Conservation (phyloP, 2,329 filamentous ascomycete genomes). For the Stachybotrys chlorohalonatus region DNA sequence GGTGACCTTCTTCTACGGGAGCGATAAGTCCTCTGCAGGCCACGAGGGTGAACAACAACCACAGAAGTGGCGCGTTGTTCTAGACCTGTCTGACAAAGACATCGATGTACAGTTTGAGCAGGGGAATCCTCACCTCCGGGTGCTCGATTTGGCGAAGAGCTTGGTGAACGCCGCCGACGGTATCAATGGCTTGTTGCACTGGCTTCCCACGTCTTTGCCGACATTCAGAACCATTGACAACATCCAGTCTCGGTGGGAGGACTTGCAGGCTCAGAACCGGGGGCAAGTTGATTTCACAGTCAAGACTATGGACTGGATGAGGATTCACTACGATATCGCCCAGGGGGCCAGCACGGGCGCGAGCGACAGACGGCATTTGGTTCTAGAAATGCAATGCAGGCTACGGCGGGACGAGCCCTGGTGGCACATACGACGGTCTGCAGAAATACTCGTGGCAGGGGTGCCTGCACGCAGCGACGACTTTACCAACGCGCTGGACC, state of each 20-base stretch:
- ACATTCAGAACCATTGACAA: constrained; percentile 52
- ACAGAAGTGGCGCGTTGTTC: constrained; percentile 40
- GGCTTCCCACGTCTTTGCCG: constrained; percentile 52
- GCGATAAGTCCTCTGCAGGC: constrained; percentile 7
- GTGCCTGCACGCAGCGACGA: constrained; percentile 16
- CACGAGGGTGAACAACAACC: not conserved
- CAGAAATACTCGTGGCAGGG: constrained; percentile 8
- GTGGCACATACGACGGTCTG: constrained; percentile 40
- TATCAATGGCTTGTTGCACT: constrained; percentile 44
- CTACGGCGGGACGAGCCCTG: constrained; percentile 36
- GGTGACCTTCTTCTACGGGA: constrained; percentile 61
- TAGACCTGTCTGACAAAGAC: constrained; percentile 45
- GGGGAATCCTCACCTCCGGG: constrained; percentile 58
- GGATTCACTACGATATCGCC: constrained; percentile 42
- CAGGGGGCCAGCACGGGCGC: constrained; percentile 2
- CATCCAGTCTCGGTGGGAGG: constrained; percentile 48
- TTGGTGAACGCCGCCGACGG: constrained; percentile 46
- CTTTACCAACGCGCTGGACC: constrained; percentile 29
- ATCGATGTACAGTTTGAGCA: constrained; percentile 52
- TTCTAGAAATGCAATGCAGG: constrained; percentile 43
- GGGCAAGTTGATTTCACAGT: constrained; percentile 42
- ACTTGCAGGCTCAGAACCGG: constrained; percentile 29
- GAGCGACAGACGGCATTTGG: constrained; percentile 26
- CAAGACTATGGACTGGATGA: constrained; percentile 47
- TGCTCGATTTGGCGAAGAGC: constrained; percentile 48